phyloP scores from a whole-genome alignment of 495 filamentous ascomycete genomes.

The Penicillium manginii region DNA sequence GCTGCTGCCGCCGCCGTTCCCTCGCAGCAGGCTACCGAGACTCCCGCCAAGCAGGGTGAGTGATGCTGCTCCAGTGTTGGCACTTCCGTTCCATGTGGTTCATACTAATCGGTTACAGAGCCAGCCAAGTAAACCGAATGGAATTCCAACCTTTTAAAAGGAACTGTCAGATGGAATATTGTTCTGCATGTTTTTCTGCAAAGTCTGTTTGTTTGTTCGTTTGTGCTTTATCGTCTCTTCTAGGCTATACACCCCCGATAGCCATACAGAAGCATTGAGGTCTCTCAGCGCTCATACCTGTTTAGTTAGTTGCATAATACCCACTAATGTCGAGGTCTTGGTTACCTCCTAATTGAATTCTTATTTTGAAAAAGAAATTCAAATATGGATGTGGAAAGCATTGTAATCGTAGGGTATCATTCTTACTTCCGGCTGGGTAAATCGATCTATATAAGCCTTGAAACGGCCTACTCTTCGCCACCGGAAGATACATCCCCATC shows the following conservation, averaged over 20 bases:
- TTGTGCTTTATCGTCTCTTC: neutral
- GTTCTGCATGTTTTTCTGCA: neutral
- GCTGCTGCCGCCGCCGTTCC: conserved; percentile 7
- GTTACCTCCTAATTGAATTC: neutral
- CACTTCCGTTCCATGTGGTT: neutral
- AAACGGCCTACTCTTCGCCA: conserved; percentile 16
- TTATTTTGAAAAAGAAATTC: neutral
- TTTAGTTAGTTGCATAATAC: conserved; percentile 4
- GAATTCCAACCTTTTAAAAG: neutral
- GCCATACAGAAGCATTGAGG: conserved; percentile 5
- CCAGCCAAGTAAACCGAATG: neutral
- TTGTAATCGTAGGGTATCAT: conserved; percentile 5
- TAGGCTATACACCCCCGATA: neutral
- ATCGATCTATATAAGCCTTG: conserved; percentile 1
- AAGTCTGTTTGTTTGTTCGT: neutral
- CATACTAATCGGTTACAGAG: neutral
- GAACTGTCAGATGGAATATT: neutral
- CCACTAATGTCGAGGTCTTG: neutral
- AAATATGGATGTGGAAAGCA: neutral
- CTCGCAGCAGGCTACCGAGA: conserved; percentile 1
- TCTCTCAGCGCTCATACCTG: neutral
- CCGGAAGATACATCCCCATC: conserved; percentile 28
- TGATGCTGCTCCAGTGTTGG: neutral
- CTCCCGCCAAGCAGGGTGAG: conserved; percentile 26
- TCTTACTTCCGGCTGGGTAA: neutral